These are phyloP conservation scores for Ceratocystis diversiconidia DNA, from an alignment of 2,329 filamentous ascomycete genomes.

Conservation along the genomic window DNA sequence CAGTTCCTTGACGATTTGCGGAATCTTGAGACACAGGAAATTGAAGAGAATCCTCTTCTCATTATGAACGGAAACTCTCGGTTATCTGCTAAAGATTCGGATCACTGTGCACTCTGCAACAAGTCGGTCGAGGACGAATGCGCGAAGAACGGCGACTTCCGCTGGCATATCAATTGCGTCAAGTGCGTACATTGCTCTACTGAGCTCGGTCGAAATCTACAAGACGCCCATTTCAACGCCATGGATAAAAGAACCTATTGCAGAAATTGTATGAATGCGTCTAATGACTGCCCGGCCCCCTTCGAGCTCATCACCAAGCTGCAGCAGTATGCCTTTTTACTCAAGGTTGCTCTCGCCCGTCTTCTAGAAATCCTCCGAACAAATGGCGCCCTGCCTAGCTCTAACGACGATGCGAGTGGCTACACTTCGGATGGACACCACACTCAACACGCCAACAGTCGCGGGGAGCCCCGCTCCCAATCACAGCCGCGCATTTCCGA, in stretches of 20 bases:
- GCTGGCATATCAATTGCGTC: slow-evolving; percentile 76
- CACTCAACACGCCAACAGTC: not conserved
- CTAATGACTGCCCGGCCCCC: slow-evolving; percentile 35
- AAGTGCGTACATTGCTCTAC: slow-evolving; percentile 51
- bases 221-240: slow-evolving; percentile 57
- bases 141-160: slow-evolving; percentile 54
- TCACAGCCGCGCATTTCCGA: slow-evolving; percentile 49
- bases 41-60: slow-evolving; percentile 54
- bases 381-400: slow-evolving; percentile 65
- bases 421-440: slow-evolving; percentile 47
- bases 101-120: slow-evolving; percentile 69
- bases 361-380: slow-evolving; percentile 74
- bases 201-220: slow-evolving; percentile 53
- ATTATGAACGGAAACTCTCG: slow-evolving; percentile 49
- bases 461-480: slow-evolving; percentile 54
- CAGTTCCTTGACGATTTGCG: slow-evolving; percentile 72
- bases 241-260: slow-evolving; percentile 59
- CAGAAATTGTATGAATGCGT: slow-evolving; percentile 45
- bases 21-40: slow-evolving; percentile 50
- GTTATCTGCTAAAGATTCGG: slow-evolving; percentile 61
- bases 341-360: slow-evolving; percentile 80
- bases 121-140: slow-evolving; percentile 94
- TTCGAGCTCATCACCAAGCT: slow-evolving; percentile 72
- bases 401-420: slow-evolving; percentile 56
- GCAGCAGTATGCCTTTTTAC: slow-evolving; percentile 84